Evolutionary conservation across 225 moss, liverwort and hornwort genomes (phyloP).

Genomic region (Physcomitrium patens): DNA sequence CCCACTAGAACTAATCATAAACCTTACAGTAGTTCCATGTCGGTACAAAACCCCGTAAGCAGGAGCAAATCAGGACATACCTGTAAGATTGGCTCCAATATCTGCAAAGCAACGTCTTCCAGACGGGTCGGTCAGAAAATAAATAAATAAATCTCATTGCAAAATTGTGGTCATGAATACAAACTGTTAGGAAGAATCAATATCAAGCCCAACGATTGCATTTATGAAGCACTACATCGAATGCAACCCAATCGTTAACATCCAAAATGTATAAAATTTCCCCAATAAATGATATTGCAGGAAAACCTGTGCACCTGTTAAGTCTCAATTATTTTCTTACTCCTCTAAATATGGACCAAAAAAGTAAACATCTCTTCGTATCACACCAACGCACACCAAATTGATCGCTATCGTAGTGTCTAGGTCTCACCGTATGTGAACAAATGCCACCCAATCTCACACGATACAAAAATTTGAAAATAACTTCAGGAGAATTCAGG

Average conservation of each 20-base stretch:
- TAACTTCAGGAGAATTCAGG: not conserved
- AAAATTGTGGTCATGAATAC: not conserved
- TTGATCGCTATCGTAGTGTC: not conserved
- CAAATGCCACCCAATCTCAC: not conserved
- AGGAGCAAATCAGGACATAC: slow-evolving; percentile 34
- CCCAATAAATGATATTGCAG: not conserved
- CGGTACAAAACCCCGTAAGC: not conserved
- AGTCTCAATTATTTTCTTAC: not conserved
- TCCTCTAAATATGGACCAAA: not conserved
- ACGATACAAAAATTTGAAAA: not conserved
- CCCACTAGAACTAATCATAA: not conserved
- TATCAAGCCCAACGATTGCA: not conserved
- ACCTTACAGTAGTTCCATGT: not conserved
- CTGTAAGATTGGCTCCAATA: slow-evolving; percentile 92
- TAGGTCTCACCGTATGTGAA: not conserved
- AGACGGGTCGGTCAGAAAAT: slow-evolving; percentile 21
- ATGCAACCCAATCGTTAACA: slow-evolving; percentile 3
- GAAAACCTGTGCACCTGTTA: not conserved
- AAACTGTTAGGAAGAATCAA: not conserved
- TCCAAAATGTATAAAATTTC: not conserved
- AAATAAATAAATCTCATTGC: slow-evolving; percentile 7
- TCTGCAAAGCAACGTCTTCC: slow-evolving; percentile 50
- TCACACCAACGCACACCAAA: not conserved
- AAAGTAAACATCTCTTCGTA: not conserved
- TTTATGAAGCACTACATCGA: not conserved